Conservation (phyloP, 768 basidiomycete genomes). For the Suillus subalutaceus region DNA sequence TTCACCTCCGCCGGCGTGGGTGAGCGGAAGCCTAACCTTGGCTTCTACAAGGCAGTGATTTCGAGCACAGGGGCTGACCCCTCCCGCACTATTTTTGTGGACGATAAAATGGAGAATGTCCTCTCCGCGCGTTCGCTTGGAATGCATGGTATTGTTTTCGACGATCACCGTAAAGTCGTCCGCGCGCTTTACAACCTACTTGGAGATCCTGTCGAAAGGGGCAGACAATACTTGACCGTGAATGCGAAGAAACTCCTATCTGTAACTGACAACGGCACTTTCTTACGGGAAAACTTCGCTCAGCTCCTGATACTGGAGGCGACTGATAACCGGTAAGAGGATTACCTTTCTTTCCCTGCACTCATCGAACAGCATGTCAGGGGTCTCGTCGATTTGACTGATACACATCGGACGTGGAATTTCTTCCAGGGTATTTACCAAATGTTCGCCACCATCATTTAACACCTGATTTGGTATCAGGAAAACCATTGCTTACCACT, state of each 20-base stretch:
- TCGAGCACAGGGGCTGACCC: constrained; percentile 50
- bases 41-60: constrained; percentile 55
- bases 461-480: constrained; percentile 20
- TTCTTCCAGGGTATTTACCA: constrained; percentile 50
- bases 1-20: constrained; percentile 56
- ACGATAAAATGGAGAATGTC: constrained; percentile 64
- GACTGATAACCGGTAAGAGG: constrained; percentile 45
- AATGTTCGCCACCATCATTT: background rate
- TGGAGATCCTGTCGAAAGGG: constrained; percentile 49
- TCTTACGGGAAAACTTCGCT: constrained; percentile 56
- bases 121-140: constrained; percentile 60
- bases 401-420: constrained; percentile 49
- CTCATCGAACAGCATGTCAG: constrained; percentile 27
- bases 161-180: constrained; percentile 42
- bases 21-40: constrained; percentile 59
- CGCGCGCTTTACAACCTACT: constrained; percentile 50
- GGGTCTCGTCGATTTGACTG: constrained; percentile 43
- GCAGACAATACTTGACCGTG: constrained; percentile 39
- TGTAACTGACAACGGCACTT: constrained; percentile 43
- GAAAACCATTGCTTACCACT: constrained; percentile 46
- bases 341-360: constrained; percentile 7
- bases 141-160: constrained; percentile 56
- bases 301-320: constrained; percentile 61
- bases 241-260: constrained; percentile 48
- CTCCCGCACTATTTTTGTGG: constrained; percentile 52